A percentile compares a stretch with the other conserved stretches of the same genome.
Conservation (phyloP, 208 protist genomes). For the Vickermania ingenoplastis region DNA sequence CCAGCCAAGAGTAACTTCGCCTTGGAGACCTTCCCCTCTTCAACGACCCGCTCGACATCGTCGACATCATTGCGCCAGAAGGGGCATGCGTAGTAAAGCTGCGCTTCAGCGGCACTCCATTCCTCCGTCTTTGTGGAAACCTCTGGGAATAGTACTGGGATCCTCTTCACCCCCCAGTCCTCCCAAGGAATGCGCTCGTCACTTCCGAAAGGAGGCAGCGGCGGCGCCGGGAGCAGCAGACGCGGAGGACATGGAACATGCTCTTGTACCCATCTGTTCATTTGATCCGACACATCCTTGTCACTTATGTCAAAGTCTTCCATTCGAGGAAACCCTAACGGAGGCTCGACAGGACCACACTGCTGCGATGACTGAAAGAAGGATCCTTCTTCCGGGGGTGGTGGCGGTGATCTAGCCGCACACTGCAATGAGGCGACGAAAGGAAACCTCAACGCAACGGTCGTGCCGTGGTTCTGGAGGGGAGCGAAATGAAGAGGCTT, state of each 20-base stretch:
- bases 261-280: not conserved
- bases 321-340: no score
- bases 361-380: not conserved
- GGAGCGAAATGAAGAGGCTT: not conserved
- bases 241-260: not conserved
- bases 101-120: conserved; percentile 7
- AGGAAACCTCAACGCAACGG: not conserved
- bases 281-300: not conserved
- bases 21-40: conserved; percentile 32
- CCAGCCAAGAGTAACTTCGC: conserved; percentile 5
- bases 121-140: not conserved
- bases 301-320: not conserved
- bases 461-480: not conserved
- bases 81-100: conserved; percentile 29
- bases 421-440: not conserved
- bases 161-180: not conserved
- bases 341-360: not conserved
- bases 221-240: conserved; percentile 6
- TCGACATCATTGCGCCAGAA: conserved; percentile 25
- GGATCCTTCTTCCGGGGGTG: not conserved
- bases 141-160: not conserved
- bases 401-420: not conserved
- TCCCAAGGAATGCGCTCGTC: not conserved
- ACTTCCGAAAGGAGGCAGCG: conserved; percentile 1
- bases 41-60: conserved; percentile 24